Percentiles rank a stretch among this genome's conserved stretches.
These are phyloP conservation scores for Haematococcus lacustris DNA, from an alignment of 139 green algal species.

Conservation along the genomic window DNA sequence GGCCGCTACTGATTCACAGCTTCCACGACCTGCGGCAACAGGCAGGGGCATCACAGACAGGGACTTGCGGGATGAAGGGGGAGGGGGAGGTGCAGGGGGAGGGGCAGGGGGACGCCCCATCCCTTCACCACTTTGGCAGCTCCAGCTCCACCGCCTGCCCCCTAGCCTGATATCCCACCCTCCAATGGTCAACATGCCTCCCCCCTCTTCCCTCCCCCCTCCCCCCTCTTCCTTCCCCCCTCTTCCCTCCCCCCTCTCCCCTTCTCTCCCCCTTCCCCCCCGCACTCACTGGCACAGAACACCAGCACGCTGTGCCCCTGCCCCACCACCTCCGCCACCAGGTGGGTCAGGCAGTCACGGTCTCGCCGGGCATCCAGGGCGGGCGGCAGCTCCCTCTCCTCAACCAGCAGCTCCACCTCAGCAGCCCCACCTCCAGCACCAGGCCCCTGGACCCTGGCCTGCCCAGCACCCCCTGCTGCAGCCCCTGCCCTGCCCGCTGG, in stretches of 20 bases:
- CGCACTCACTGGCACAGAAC: slow-evolving; percentile 58
- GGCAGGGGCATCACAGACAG: too few species aligned
- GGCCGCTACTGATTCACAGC: neutral
- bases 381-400: slow-evolving; percentile 24
- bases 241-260: neutral
- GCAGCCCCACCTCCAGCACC: too few species aligned
- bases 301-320: slow-evolving; percentile 62
- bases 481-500: too few species aligned
- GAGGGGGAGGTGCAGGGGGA: too few species aligned
- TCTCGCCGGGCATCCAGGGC: slow-evolving; percentile 19
- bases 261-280: neutral
- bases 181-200: neutral
- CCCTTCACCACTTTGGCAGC: slow-evolving; percentile 1
- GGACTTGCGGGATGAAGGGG: too few species aligned
- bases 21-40: neutral
- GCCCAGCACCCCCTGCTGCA: too few species aligned
- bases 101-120: too few species aligned
- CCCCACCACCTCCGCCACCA: slow-evolving; percentile 37
- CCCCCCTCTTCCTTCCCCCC: neutral
- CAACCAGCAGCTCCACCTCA: slow-evolving; percentile 14
- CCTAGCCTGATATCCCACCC: neutral
- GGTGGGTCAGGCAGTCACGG: slow-evolving; percentile 36
- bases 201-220: neutral
- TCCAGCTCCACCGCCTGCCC: neutral
- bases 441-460: too few species aligned